Evolutionary conservation across 116 monocot genomes (phyloP).

Genomic region (Trichopus zeylanicus): DNA sequence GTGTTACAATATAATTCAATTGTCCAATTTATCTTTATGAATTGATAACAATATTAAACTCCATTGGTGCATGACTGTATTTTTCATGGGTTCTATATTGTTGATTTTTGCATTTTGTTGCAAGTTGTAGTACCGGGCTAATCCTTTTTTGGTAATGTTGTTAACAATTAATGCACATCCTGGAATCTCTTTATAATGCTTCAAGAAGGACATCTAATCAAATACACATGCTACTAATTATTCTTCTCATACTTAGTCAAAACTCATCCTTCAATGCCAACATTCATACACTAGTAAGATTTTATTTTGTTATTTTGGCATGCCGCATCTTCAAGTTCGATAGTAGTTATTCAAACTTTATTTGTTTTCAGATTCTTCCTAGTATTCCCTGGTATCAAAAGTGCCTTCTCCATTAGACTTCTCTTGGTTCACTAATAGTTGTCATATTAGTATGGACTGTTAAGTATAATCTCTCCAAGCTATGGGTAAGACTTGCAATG

Average conservation of each 20-base stretch:
- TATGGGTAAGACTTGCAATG: slow-evolving; percentile 61
- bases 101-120: background rate
- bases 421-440: slow-evolving; percentile 97
- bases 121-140: slow-evolving; percentile 1
- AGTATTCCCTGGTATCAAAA: slow-evolving; percentile 93
- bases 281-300: slow-evolving; percentile 86
- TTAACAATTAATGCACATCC: slow-evolving; percentile 83
- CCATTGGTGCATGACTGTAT: background rate
- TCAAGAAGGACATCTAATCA: slow-evolving; percentile 85
- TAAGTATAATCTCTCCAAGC: slow-evolving; percentile 89
- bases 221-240: slow-evolving; percentile 88
- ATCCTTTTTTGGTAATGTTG: slow-evolving; percentile 4
- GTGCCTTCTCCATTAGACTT: slow-evolving; percentile 74
- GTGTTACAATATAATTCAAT: background rate
- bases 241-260: slow-evolving; percentile 96
- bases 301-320: slow-evolving; percentile 1
- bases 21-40: background rate
- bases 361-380: slow-evolving; percentile 25
- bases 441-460: slow-evolving; percentile 85
- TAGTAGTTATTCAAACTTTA: background rate
- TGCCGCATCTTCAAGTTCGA: background rate
- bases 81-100: background rate
- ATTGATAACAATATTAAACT: background rate
- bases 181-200: slow-evolving; percentile 96
- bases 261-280: slow-evolving; percentile 99